Evolutionary conservation across 495 filamentous ascomycete species (phyloP).

Genomic region (Hypoxylon crocopeplum): DNA sequence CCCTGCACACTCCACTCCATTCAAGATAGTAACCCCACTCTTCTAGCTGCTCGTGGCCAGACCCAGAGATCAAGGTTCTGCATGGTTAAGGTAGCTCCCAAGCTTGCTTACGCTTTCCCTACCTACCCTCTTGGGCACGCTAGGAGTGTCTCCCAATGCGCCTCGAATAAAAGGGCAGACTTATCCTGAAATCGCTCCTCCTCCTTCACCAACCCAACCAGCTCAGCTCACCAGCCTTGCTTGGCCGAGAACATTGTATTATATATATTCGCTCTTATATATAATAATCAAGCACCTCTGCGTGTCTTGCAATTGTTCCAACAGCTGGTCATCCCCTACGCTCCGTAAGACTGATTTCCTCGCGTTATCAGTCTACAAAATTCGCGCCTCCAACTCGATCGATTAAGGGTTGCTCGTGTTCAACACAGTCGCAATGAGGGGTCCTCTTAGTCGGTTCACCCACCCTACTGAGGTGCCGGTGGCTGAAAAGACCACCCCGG

Average conservation of each 20-base stretch:
- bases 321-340: background rate
- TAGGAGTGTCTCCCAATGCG: background rate
- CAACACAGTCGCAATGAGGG: conserved; percentile 30
- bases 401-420: background rate
- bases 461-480: conserved; percentile 30
- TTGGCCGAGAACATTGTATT: conserved; percentile 8
- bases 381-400: background rate
- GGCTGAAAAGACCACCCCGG: conserved; percentile 18
- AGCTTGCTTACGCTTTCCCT: background rate
- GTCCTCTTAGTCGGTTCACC: conserved; percentile 24
- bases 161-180: conserved; percentile 23
- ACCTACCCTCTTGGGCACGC: conserved; percentile 8
- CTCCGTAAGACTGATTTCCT: background rate
- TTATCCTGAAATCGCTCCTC: background rate
- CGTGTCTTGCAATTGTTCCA: conserved; percentile 3
- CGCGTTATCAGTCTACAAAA: background rate
- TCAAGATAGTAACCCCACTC: too few relatives aligned
- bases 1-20: conserved; percentile 13
- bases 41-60: conserved; percentile 6
- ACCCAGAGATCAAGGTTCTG: conserved; percentile 29
- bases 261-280: conserved; percentile 12
- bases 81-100: background rate
- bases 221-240: too few relatives aligned
- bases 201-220: too few relatives aligned
- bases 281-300: background rate